Evolutionary conservation across 306 rosid species (phyloP), one percentile per base, ranked within the genome.

Genomic region (Medicago ruthenica): DNA sequence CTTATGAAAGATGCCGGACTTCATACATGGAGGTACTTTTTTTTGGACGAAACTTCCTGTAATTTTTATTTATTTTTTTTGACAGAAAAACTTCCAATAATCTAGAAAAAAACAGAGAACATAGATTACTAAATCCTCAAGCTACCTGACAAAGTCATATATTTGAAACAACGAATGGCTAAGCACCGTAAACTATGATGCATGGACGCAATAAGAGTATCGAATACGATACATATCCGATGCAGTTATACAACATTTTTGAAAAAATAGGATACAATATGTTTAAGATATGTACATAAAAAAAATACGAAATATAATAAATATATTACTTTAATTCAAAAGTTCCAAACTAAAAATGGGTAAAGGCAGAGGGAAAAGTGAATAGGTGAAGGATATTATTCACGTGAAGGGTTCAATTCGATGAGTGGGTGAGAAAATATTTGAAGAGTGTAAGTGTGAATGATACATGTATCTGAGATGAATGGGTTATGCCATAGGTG

Each of bases 1-100:
- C 99, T 59, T 92, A 88, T 82, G 99, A 96, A 89, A 87, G 99
- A 89, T 96, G 99, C 59, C 88, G 99, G 67, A 89, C 98, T 63
- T 88, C 97, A 66, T 96, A 96, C 86, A 96, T 89, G 98, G 99
- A 96, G 99, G 99, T 85, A 88, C 51, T 45, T 17, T 18, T 14
- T 47, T 51, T 77, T 22, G 45, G 67, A 67, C 65, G 59, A 27
- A 34, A 34, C 37, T 5, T 34, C 37, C 37, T 5, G 37, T 34
- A 34, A 34, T 34, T 4, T 31, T 4, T 34, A 34, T 34, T 34
- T 34, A 27, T 34, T 34, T 5, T 5, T 34, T 34, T 34, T 34
- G 37, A 34, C 37, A 6, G 7, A 34, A 34, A 20, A 58, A 48
- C 5, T 45, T 57, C 39, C 44, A 69, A 21, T 54, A 76, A 69